Percentiles rank a stretch among this genome's conserved stretches.
Evolutionary conservation across 768 basidiomycete genomes (phyloP).

Genomic region (Leccinum uliginosum): DNA sequence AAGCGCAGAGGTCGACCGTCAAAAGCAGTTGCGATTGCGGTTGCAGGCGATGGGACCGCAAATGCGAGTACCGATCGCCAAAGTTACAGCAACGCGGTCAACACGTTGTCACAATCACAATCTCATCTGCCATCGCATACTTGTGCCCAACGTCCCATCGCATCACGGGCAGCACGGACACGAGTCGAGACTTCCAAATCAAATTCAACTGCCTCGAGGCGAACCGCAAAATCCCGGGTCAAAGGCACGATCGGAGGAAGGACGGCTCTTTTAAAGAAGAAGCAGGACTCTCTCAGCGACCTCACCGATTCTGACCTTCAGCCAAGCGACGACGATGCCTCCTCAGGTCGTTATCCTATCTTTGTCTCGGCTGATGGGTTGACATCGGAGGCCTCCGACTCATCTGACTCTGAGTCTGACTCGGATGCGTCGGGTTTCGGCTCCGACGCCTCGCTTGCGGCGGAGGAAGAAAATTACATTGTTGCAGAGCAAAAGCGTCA

Average conservation of each 20-base stretch:
- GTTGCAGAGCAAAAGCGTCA: slow-evolving; percentile 42
- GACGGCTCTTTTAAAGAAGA: slow-evolving; percentile 18
- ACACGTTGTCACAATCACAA: slow-evolving; percentile 34
- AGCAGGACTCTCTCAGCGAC: slow-evolving; percentile 10
- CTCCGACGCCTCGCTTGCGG: slow-evolving; percentile 54
- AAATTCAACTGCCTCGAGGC: slow-evolving; percentile 33
- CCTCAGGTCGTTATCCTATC: slow-evolving; percentile 51
- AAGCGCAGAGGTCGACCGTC: slow-evolving; percentile 57
- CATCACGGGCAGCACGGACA: slow-evolving; percentile 24
- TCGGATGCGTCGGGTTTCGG: slow-evolving; percentile 36
- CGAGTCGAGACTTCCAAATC: slow-evolving; percentile 21
- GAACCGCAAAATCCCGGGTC: slow-evolving; percentile 35
- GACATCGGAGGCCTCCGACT: slow-evolving; percentile 46
- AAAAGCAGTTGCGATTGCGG: slow-evolving; percentile 38
- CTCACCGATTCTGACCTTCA: slow-evolving; percentile 27
- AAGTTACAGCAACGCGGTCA: slow-evolving; percentile 30
- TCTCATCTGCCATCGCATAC: slow-evolving; percentile 30
- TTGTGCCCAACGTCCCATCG: slow-evolving; percentile 16
- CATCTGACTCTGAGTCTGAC: slow-evolving; percentile 38
- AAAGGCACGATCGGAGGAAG: slow-evolving; percentile 33
- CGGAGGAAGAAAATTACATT: slow-evolving; percentile 61
- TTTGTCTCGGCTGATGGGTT: slow-evolving; percentile 63
- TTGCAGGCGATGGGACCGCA: slow-evolving; percentile 27
- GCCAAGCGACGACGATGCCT: slow-evolving; percentile 33
- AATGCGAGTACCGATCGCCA: slow-evolving; percentile 18